These are phyloP conservation scores for Glycyrrhiza uralensis DNA, from an alignment of 306 rosid species.

Conservation along the genomic window DNA sequence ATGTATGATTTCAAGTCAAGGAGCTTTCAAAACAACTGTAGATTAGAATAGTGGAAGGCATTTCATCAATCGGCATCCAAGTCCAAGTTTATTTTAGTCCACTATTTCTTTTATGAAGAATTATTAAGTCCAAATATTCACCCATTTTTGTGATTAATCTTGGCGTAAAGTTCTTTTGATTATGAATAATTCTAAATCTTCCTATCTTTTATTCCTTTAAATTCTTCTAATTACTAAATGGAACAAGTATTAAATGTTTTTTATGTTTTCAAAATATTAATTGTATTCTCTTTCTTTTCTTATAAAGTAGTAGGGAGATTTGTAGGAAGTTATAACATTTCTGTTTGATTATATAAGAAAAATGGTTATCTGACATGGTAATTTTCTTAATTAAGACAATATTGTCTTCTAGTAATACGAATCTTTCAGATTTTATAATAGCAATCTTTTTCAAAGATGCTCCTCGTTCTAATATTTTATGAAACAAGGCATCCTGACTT, in stretches of 20 bases:
- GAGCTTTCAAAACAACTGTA: conserved; percentile 29
- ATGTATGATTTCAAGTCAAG: conserved; percentile 17
- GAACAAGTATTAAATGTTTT: too few relatives aligned
- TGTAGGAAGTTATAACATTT: too few relatives aligned
- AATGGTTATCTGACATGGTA: too few relatives aligned
- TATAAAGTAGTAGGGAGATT: too few relatives aligned
- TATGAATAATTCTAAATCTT: too few relatives aligned
- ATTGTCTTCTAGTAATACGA: conserved; percentile 33
- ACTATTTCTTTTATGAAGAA: background rate
- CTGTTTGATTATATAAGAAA: too few relatives aligned
- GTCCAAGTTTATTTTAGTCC: background rate
- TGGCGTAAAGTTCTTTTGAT: background rate
- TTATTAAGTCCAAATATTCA: background rate
- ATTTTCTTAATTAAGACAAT: too few relatives aligned
- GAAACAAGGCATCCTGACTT: conserved; percentile 18
- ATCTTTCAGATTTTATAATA: conserved; percentile 8
- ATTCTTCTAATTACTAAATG: too few relatives aligned
- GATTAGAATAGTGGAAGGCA: conserved; percentile 15
- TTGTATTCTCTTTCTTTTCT: too few relatives aligned
- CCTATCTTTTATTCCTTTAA: too few relatives aligned
- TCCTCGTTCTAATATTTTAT: conserved; percentile 10
- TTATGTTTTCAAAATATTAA: too few relatives aligned
- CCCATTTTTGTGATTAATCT: background rate
- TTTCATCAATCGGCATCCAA: conserved; percentile 20
- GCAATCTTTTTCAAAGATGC: conserved; percentile 25